Conservation (phyloP, 1,284 basidiomycete genomes). For the Rhodotorula sp. region DNA sequence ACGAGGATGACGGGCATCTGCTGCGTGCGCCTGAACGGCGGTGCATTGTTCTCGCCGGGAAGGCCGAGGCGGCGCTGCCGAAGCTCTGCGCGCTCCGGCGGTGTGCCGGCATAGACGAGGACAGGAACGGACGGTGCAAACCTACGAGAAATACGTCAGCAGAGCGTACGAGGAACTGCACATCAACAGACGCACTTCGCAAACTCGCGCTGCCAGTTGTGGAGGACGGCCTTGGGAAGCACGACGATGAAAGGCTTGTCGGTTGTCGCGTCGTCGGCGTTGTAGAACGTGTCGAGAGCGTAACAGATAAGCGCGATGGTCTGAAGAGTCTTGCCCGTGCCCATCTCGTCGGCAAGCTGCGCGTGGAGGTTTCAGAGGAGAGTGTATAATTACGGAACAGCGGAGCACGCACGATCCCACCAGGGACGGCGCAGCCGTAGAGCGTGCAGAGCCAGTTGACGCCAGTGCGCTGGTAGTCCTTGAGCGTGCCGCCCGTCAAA, state of each 20-base stretch:
- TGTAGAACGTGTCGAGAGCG: conserved; percentile 52
- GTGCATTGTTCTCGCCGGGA: background rate
- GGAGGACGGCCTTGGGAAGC: conserved; percentile 33
- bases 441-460: conserved; percentile 91
- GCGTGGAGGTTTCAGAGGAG: too few relatives aligned
- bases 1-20: conserved; percentile 44
- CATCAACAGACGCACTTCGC: conserved; percentile 6
- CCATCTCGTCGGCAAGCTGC: conserved; percentile 36
- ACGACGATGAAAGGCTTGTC: conserved; percentile 93
- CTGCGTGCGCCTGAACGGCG: background rate
- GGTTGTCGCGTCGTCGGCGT: conserved; percentile 2
- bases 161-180: too few relatives aligned
- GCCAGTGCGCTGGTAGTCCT: conserved; percentile 91
- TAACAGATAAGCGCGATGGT: conserved; percentile 89
- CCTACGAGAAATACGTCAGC: background rate
- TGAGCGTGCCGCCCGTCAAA: conserved; percentile 68
- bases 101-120: conserved; percentile 49
- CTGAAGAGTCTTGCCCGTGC: conserved; percentile 79
- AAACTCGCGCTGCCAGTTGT: conserved; percentile 39
- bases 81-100: conserved; percentile 40
- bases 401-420: conserved; percentile 12
- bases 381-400: background rate
- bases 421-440: conserved; percentile 66
- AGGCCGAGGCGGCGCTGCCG: conserved; percentile 18
- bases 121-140: conserved; percentile 50